A percentile compares a stretch with the other conserved stretches of the same genome.
Conservation (phyloP, 768 basidiomycete genomes). For the Gautieria morchelliformis region DNA sequence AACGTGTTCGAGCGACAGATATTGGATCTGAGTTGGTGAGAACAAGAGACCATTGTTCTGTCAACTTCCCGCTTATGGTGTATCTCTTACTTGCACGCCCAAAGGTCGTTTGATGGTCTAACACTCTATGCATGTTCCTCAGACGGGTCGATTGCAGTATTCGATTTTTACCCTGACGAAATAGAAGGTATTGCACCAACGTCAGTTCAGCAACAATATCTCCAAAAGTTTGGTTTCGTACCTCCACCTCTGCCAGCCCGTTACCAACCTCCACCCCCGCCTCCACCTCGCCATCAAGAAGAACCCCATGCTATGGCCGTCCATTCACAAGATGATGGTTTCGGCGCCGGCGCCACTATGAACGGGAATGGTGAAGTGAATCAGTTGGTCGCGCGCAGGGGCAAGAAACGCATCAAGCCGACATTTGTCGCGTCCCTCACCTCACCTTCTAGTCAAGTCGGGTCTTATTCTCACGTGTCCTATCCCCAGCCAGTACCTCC, state of each 20-base stretch:
- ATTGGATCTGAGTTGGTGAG: constrained; percentile 91
- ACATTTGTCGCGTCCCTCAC: constrained; percentile 20
- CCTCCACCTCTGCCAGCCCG: constrained; percentile 33
- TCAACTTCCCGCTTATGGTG: neutral
- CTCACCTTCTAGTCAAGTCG: constrained; percentile 8
- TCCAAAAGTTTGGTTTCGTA: constrained; percentile 71
- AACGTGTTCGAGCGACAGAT: constrained; percentile 93
- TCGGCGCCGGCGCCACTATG: constrained; percentile 19
- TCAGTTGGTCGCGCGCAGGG: constrained; percentile 65
- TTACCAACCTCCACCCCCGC: constrained; percentile 24
- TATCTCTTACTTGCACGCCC: neutral
- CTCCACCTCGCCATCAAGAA: constrained; percentile 38
- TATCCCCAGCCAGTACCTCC: constrained; percentile 1
- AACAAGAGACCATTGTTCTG: neutral
- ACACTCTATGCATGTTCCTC: constrained; percentile 92
- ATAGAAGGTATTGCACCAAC: constrained; percentile 72
- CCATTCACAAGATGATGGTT: constrained; percentile 25
- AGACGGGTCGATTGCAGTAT: constrained; percentile 87
- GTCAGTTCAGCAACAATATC: constrained; percentile 66
- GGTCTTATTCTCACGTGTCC: constrained; percentile 8
- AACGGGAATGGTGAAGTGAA: constrained; percentile 41
- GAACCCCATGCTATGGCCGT: constrained; percentile 23
- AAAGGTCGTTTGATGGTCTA: constrained; percentile 86
- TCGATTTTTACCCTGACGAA: constrained; percentile 73
- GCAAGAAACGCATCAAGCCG: constrained; percentile 58